Conservation (phyloP, 108 stramenopile species). For the Pseudonitzschia pungens region DNA sequence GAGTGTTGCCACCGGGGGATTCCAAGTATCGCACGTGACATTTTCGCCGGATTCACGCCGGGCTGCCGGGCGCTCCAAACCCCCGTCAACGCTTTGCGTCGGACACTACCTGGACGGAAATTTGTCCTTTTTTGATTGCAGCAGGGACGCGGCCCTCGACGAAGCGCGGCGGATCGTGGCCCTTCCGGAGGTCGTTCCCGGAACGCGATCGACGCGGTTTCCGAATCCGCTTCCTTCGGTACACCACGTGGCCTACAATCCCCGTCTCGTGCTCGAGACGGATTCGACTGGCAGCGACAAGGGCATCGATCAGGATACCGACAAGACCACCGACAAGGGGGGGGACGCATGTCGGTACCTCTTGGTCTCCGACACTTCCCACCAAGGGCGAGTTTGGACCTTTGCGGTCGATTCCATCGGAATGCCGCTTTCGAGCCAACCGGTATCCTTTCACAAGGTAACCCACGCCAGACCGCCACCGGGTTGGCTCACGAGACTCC, state of each 20-base stretch:
- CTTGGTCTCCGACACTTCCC: conserved; percentile 25
- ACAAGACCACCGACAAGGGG: not conserved
- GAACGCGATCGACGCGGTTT: conserved; percentile 12
- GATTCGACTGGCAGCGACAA: not conserved
- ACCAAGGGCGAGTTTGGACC: conserved; percentile 26
- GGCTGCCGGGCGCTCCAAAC: not conserved
- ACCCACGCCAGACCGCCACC: conserved; percentile 5
- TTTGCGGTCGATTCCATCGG: conserved; percentile 27
- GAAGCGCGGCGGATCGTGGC: conserved; percentile 6
- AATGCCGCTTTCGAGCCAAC: conserved; percentile 10
- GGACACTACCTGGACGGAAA: conserved; percentile 30
- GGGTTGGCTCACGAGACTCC: conserved; percentile 3
- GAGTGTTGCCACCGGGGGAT: conserved; percentile 7
- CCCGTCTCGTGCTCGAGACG: not conserved
- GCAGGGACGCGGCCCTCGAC: conserved; percentile 10
- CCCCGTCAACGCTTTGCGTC: conserved; percentile 3
- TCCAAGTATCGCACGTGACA: conserved; percentile 22
- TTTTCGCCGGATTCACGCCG: conserved; percentile 22
- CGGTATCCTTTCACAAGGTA: conserved; percentile 19
- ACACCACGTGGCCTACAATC: conserved; percentile 27
- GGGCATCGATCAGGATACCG: not conserved
- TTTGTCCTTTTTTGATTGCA: conserved; percentile 34
- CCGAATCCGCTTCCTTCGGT: conserved; percentile 26
- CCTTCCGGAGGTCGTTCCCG: conserved; percentile 27
- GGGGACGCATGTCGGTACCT: conserved; percentile 3